phyloP scores from a whole-genome alignment of 306 rosid genomes.

The Abrus precatorius region DNA sequence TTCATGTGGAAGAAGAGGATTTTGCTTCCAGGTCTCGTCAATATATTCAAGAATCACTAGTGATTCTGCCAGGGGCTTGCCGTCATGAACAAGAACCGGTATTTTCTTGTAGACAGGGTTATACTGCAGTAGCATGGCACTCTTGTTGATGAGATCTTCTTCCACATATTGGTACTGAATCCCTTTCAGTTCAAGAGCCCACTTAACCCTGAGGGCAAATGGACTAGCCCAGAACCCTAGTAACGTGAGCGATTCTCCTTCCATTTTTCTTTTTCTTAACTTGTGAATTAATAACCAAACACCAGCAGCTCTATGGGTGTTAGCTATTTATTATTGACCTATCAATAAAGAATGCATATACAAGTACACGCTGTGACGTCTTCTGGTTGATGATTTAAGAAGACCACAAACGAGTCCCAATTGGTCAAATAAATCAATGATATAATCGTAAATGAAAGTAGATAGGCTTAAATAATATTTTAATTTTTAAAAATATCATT shows the following conservation, averaged over 20 bases:
- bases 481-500: too few species aligned
- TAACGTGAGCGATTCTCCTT: conserved; percentile 49
- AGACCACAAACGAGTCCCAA: neutral
- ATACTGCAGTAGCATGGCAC: conserved; percentile 55
- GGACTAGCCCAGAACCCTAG: conserved; percentile 63
- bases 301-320: neutral
- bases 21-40: conserved; percentile 59
- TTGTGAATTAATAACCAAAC: neutral
- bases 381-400: neutral
- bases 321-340: neutral
- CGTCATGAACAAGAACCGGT: conserved; percentile 61
- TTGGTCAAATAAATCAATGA: neutral
- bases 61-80: conserved; percentile 60
- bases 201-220: conserved; percentile 47
- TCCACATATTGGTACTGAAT: conserved; percentile 52
- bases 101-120: conserved; percentile 58
- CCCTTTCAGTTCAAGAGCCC: conserved; percentile 60
- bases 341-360: neutral
- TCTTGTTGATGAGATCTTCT: conserved; percentile 56
- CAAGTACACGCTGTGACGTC: neutral
- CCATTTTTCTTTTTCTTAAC: conserved; percentile 32
- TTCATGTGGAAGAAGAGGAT: conserved; percentile 57
- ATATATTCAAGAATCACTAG: conserved; percentile 58
- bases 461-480: too few species aligned
- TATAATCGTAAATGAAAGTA: neutral